phyloP scores from a whole-genome alignment of 768 basidiomycete genomes.

The Leucosporidium scottii region DNA sequence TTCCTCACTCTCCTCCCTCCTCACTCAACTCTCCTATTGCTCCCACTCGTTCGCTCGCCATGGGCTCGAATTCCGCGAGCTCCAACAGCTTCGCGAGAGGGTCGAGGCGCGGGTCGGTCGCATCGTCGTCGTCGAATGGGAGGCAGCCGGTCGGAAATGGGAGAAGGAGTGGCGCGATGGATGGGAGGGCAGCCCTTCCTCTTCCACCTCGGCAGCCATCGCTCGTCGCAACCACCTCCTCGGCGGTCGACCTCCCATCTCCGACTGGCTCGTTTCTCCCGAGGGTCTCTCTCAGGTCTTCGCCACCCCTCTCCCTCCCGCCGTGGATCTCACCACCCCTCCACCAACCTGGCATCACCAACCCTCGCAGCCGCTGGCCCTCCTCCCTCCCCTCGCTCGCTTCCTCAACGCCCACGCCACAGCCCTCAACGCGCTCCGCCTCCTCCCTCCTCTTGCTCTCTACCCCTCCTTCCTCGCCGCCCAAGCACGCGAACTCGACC shows the following conservation, averaged over 20 bases:
- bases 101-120: slow-evolving; percentile 12
- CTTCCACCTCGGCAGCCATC: neutral
- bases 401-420: slow-evolving; percentile 29
- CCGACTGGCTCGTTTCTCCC: slow-evolving; percentile 31
- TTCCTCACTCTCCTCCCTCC: slow-evolving; percentile 65
- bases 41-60: slow-evolving; percentile 84
- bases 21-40: slow-evolving; percentile 91
- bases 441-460: slow-evolving; percentile 18
- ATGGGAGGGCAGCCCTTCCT: slow-evolving; percentile 17
- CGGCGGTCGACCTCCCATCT: neutral
- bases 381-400: slow-evolving; percentile 30
- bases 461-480: slow-evolving; percentile 1
- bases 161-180: slow-evolving; percentile 29
- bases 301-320: slow-evolving; percentile 6
- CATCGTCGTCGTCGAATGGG: slow-evolving; percentile 15
- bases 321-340: neutral
- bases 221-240: neutral
- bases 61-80: slow-evolving; percentile 75
- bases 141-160: slow-evolving; percentile 19
- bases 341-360: slow-evolving; percentile 7
- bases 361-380: slow-evolving; percentile 12
- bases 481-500: slow-evolving; percentile 24
- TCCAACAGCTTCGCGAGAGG: slow-evolving; percentile 44
- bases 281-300: slow-evolving; percentile 16
- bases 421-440: slow-evolving; percentile 28